These are phyloP conservation scores for Senna siamea DNA, from an alignment of 306 rosid genomes.

Conservation along the genomic window DNA sequence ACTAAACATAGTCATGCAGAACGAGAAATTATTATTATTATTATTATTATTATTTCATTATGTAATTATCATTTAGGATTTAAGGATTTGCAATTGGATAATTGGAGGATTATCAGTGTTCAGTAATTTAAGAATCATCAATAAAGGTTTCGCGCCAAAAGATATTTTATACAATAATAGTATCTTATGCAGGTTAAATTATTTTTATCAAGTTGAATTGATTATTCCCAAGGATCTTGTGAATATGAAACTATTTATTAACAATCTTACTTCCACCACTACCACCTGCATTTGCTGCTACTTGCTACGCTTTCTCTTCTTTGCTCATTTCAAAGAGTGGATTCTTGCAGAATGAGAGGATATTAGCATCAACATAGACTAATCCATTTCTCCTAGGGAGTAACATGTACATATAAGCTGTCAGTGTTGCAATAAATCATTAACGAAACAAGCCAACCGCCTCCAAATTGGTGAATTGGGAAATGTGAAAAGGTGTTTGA, in stretches of 20 bases:
- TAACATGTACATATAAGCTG: not conserved
- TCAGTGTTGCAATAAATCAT: not conserved
- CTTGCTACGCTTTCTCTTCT: not conserved
- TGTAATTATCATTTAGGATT: not conserved
- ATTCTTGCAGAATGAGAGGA: not conserved
- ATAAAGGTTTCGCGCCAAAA: no score
- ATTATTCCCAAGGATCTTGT: not conserved
- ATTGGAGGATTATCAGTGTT: no score
- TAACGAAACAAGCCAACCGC: no score
- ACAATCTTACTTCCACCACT: not conserved
- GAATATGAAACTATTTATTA: not conserved
- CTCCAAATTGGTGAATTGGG: no score
- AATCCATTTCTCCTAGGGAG: not conserved
- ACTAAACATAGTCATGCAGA: not conserved
- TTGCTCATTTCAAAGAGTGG: not conserved
- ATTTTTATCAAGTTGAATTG: not conserved
- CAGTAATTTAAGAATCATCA: not conserved
- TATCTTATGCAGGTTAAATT: no score
- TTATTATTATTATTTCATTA: not conserved
- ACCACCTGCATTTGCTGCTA: not conserved
- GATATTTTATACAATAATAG: not conserved
- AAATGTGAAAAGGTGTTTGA: no score
- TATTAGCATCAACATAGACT: not conserved
- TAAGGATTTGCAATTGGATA: not conserved
- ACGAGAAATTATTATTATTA: not conserved